Percentiles rank a stretch among this genome's conserved stretches.
Conservation (phyloP, 306 rosid species). For the Macrotyloma uniflorum region DNA sequence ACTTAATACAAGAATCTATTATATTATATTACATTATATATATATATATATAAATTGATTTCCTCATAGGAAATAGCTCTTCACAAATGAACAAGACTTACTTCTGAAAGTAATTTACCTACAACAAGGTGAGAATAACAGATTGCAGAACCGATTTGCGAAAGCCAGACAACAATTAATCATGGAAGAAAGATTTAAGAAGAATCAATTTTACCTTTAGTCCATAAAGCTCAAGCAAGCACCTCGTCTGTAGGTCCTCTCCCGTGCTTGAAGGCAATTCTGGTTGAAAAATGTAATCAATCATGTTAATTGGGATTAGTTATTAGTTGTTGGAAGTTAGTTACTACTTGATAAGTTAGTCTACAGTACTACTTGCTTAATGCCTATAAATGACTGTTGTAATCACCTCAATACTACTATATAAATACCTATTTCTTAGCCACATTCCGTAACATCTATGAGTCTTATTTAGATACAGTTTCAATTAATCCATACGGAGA, state of each 20-base stretch:
- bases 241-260: conserved; percentile 82
- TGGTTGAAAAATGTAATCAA: conserved; percentile 46
- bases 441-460: no score
- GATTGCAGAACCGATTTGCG: not conserved
- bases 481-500: not conserved
- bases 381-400: no score
- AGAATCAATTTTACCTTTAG: conserved; percentile 70
- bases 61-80: conserved; percentile 30
- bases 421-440: no score
- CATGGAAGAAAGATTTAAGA: conserved; percentile 28
- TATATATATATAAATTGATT: not conserved
- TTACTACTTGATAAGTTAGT: no score
- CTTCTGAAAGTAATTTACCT: not conserved
- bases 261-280: conserved; percentile 85
- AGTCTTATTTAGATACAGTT: not conserved
- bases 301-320: not conserved
- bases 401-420: no score
- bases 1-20: conserved; percentile 21
- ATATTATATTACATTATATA: no score
- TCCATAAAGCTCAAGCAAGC: conserved; percentile 89
- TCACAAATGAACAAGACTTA: conserved; percentile 3
- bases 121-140: not conserved
- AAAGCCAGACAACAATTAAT: conserved; percentile 6
- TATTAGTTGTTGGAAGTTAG: no score
- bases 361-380: no score